Evolutionary conservation across 176 grass and related monocot species (phyloP).

Genomic region (Luzula sylvatica): DNA sequence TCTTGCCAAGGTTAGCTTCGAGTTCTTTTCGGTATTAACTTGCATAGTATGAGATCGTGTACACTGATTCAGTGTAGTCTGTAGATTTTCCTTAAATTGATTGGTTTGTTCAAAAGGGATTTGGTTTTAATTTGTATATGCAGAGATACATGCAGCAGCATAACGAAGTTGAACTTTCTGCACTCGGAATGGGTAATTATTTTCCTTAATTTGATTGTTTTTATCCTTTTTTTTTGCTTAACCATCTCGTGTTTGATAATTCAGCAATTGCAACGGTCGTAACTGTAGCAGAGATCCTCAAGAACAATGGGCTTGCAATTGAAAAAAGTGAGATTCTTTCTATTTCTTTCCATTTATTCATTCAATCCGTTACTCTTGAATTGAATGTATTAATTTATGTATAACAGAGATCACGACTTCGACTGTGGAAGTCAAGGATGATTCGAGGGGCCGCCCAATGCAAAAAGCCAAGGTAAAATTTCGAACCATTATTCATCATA

Average conservation of each 20-base stretch:
- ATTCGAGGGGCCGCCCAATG: constrained; percentile 47
- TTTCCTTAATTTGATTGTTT: too few relatives aligned
- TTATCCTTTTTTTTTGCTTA: background rate
- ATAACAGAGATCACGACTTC: constrained; percentile 71
- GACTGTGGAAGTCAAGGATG: constrained; percentile 80
- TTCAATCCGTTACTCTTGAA: background rate
- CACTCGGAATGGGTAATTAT: constrained; percentile 77
- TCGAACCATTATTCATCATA: background rate
- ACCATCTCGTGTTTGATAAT: constrained; percentile 11
- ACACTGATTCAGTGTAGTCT: background rate
- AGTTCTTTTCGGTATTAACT: constrained; percentile 21
- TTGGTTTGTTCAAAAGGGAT: too few relatives aligned
- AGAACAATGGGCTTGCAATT: constrained; percentile 82
- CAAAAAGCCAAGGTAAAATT: constrained; percentile 85
- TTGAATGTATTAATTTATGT: background rate
- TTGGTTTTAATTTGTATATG: constrained; percentile 20
- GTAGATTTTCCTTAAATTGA: too few relatives aligned
- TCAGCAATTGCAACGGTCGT: constrained; percentile 88
- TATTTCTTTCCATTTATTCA: constrained; percentile 6
- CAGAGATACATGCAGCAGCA: constrained; percentile 84
- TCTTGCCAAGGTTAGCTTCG: constrained; percentile 59
- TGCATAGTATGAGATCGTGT: constrained; percentile 68
- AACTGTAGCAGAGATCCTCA: constrained; percentile 80
- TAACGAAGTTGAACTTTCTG: constrained; percentile 64
- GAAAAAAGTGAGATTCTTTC: constrained; percentile 88